Evolutionary conservation across 495 filamentous ascomycete genomes (phyloP), one percentile per base, ranked within the genome.

Genomic region (Penicillium longicatenatum): DNA sequence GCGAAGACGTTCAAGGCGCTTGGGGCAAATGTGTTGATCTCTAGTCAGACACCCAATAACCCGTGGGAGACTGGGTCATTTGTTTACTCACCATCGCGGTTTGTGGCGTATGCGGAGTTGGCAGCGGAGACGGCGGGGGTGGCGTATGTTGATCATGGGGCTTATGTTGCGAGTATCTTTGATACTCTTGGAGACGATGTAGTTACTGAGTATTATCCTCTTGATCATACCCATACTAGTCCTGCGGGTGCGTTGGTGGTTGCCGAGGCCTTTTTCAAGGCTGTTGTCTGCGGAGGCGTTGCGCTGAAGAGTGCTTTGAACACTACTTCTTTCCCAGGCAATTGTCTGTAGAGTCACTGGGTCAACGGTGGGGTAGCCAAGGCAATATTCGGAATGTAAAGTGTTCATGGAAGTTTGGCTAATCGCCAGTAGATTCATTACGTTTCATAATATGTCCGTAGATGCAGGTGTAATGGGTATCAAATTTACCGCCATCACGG

Each of bases 181-280:
- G 57, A 80, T 58, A 62, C 70, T 44, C 53, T 87, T 60, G 78
- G 79, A 4, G 58, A 51, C 33, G 73, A 78, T 7, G 78, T 70
- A 17, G 71, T 75, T 1, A 75, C 78, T 61, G 70, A 75, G 1
- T 81, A 81, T 58, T 89, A 75, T 64, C 84, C 85, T 0, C 73
- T 71, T 26, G 86, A 89, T 61, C 84, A 89, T 66, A 88, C 85
- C 7, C 86, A 89, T 68, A 88, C 86, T 3, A 85, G 77, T 59
- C 70, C 82, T 0, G 72, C 62, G 35, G 86, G 86, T 0, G 85
- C 86, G 3, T 72, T 82, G 58, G 72, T 82, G 6, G 82, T 86
- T 14, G 79, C 80, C 0, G 75, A 82, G 61, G 83, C 84, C 33
- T 89, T 89, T 65, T 79, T 85, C 50, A 85, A 86, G 73, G 86